Base-by-base conservation (phyloP, 1,284 basidiomycete species). In the Sporisorium exsertum region DNA sequence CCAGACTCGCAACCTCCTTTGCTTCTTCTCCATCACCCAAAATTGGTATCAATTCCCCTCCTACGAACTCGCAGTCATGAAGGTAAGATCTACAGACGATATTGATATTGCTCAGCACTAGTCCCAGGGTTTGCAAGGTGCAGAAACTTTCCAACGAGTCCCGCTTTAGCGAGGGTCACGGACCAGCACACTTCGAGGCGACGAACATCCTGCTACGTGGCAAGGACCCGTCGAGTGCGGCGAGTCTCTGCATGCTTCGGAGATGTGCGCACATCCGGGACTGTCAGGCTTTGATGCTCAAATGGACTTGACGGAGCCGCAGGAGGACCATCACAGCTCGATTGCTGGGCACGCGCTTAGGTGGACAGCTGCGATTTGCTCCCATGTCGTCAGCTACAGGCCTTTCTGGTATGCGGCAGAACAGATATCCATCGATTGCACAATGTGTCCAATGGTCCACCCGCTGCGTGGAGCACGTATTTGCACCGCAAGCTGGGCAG, bases 21-120 rank as follows among this genome's bases (percentile, higher is more conserved):
- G 27, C 42, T 27, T 50, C 33, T 26, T 51, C 35, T 51, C 64
- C 69, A 72, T 72, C 59, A 72, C 69, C 68, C 43, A 52, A 47
- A 43, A 47, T 40, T 33, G 69, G 69, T 66, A 72, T 66, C 64
- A 65, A 29, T 18, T 55, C 40, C 63, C 47, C 46, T n/a, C 37
- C 13, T 59, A 62, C 40, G 62, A 35, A 58, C 62, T 29, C 32
- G 54, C 51, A 35, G 66, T 26, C 51, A 72, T 72, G 69, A 72
- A 72, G 69, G 69, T 72, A 72, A 58, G 69, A 33, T 56, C 26
- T 0, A 2, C 18, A 49, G 7, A 27, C 50, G 33, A 35, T 4
- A 8, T 9, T 18, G 3, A 22, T 15, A 27, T 8, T 26, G 26
- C 32, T 24, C 40, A 32, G 33, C 55, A 24, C 50, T 49, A 54